Evolutionary conservation across 306 rosid species (phyloP).

Genomic region (Cucurbita maxima): DNA sequence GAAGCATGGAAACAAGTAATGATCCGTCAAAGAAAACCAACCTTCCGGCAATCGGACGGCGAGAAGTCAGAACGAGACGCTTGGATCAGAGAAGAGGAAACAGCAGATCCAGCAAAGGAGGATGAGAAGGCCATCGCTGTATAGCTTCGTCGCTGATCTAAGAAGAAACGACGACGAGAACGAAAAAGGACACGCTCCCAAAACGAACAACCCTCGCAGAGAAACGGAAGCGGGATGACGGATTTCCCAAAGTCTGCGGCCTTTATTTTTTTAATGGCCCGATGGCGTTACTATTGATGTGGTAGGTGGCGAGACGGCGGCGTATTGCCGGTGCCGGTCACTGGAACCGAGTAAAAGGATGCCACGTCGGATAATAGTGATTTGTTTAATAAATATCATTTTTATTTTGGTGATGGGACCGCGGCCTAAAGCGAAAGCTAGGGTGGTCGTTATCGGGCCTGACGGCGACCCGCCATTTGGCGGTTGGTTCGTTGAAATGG

Average conservation of each 20-base stretch:
- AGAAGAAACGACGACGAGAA: not conserved
- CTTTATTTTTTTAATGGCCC: not conserved
- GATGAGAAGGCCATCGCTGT: slow-evolving; percentile 60
- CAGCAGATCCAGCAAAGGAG: slow-evolving; percentile 43
- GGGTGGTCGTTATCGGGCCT: not conserved
- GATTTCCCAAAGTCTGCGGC: not conserved
- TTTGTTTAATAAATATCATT: not conserved
- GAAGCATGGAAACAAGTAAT: not conserved
- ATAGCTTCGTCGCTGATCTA: not conserved
- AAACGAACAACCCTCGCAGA: not conserved
- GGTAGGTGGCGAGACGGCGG: slow-evolving; percentile 1
- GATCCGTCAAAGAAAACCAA: slow-evolving; percentile 4
- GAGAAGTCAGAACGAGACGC: slow-evolving; percentile 25
- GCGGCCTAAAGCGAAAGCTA: not conserved
- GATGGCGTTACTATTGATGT: not conserved
- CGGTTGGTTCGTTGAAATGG: not conserved
- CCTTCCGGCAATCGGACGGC: not conserved
- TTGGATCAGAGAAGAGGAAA: slow-evolving; percentile 23
- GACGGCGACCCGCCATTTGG: not conserved
- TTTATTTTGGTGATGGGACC: not conserved
- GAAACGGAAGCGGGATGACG: not conserved
- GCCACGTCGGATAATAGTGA: not conserved
- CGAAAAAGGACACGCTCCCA: not conserved
- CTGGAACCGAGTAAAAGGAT: not conserved
- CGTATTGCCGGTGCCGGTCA: not conserved